Evolutionary conservation across 495 filamentous ascomycete genomes (phyloP).

Genomic region (Pseudotulostoma volvatum): DNA sequence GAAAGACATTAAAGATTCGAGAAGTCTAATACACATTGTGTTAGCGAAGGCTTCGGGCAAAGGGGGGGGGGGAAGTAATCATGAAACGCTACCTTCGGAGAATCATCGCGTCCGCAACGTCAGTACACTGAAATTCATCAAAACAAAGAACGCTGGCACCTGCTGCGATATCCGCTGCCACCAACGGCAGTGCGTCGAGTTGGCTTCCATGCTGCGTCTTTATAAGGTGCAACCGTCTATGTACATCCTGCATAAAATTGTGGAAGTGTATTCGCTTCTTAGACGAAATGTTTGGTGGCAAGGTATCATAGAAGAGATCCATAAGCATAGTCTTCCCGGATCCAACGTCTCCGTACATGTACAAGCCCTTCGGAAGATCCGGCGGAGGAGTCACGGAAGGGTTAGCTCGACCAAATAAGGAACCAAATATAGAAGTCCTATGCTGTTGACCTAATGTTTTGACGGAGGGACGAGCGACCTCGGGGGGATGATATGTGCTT

Average conservation of each 20-base stretch:
- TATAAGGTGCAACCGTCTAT: conserved; percentile 76
- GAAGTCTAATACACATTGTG: conserved; percentile 42
- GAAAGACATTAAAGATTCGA: conserved; percentile 83
- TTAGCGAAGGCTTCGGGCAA: conserved; percentile 3
- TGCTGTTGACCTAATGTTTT: conserved; percentile 47
- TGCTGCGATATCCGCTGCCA: conserved; percentile 83
- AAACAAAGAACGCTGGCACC: conserved; percentile 80
- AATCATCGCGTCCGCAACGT: conserved; percentile 99
- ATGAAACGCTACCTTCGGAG: conserved; percentile 42
- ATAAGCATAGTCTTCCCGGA: conserved; percentile 99
- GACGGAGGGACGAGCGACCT: conserved; percentile 59
- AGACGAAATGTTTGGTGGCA: conserved; percentile 60
- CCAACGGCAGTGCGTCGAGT: conserved; percentile 79
- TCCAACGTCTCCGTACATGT: conserved; percentile 94
- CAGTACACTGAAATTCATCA: conserved; percentile 97
- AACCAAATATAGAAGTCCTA: conserved; percentile 51
- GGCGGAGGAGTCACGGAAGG: conserved; percentile 39
- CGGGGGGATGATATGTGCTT: conserved; percentile 50
- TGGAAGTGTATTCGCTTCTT: conserved; percentile 98
- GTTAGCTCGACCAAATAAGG: conserved; percentile 43
- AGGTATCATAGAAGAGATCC: conserved; percentile 94
- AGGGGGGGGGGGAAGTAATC: background rate
- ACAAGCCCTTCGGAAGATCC: conserved; percentile 71
- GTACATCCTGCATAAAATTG: conserved; percentile 98
- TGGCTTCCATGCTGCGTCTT: conserved; percentile 83